Evolutionary conservation across 345 rosid genomes (phyloP).

Genomic region (Kandelia obovata): DNA sequence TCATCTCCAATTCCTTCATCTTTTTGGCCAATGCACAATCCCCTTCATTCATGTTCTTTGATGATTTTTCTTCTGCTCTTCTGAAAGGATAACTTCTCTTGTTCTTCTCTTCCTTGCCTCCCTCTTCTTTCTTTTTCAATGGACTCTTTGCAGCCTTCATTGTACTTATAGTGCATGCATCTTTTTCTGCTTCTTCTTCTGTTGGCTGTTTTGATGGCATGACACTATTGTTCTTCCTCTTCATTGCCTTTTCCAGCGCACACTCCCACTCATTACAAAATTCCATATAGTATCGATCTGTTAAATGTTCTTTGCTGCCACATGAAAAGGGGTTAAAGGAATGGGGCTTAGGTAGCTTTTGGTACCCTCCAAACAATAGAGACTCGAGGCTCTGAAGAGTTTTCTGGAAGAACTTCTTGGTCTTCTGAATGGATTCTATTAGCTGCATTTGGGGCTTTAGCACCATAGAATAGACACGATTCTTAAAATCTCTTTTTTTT

Average conservation of each 20-base stretch:
- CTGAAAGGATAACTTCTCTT: conserved; percentile 19
- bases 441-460: conserved; percentile 35
- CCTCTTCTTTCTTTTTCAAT: conserved; percentile 29
- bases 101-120: conserved; percentile 26
- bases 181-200: conserved; percentile 25
- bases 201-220: conserved; percentile 8
- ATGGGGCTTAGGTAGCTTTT: conserved; percentile 39
- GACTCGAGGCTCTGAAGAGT: conserved; percentile 51
- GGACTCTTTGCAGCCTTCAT: conserved; percentile 23
- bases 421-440: conserved; percentile 50
- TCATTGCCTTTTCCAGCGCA: conserved; percentile 32
- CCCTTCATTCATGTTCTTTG: conserved; percentile 28
- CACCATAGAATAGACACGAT: conserved; percentile 13
- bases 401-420: conserved; percentile 49
- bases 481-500: background rate
- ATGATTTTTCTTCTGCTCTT: conserved; percentile 21
- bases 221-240: conserved; percentile 12
- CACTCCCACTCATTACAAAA: conserved; percentile 38
- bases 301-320: conserved; percentile 20
- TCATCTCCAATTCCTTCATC: conserved; percentile 86
- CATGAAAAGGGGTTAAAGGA: conserved; percentile 32
- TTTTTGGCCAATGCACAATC: conserved; percentile 52
- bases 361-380: conserved; percentile 43
- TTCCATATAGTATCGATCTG: conserved; percentile 28
- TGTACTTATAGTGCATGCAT: conserved; percentile 18